These are phyloP conservation scores for Mrakia frigida DNA, from an alignment of 768 basidiomycete species.

Conservation along the genomic window DNA sequence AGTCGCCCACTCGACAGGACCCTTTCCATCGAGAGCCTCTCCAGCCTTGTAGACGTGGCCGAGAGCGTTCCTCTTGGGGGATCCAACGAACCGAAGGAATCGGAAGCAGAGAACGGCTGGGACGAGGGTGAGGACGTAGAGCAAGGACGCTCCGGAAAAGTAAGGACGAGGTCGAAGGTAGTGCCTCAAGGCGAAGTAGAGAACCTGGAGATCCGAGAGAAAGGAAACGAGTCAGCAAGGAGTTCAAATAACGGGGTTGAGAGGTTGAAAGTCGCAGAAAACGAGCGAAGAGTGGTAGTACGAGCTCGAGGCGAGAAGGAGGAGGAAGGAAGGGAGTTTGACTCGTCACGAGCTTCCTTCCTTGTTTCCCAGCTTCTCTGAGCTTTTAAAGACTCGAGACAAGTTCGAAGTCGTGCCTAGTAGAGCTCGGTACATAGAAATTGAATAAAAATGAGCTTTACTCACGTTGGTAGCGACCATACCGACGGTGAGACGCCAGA, in stretches of 20 bases:
- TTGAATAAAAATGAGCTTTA: background rate
- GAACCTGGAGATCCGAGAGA: background rate
- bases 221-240: background rate
- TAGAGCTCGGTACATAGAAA: background rate
- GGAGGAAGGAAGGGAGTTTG: background rate
- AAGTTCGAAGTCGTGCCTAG: background rate
- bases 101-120: slow-evolving; percentile 1
- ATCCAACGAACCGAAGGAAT: background rate
- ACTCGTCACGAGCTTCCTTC: slow-evolving; percentile 5
- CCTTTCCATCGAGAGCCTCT: background rate
- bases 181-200: slow-evolving; percentile 5
- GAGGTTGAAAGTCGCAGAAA: background rate
- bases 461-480: background rate
- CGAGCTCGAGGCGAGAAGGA: background rate
- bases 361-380: background rate
- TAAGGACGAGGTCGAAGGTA: slow-evolving; percentile 15
- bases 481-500: background rate
- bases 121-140: slow-evolving; percentile 23
- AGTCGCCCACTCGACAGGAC: slow-evolving; percentile 15
- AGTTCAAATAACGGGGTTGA: background rate
- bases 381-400: background rate
- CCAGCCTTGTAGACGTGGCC: background rate
- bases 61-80: slow-evolving; percentile 1
- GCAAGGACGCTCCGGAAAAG: slow-evolving; percentile 23
- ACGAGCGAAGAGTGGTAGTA: background rate